A percentile compares a stretch with the other conserved stretches of the same genome.
Conservation (phyloP, 2,329 filamentous ascomycete genomes). For the Zymoseptoria pseudotritici region DNA sequence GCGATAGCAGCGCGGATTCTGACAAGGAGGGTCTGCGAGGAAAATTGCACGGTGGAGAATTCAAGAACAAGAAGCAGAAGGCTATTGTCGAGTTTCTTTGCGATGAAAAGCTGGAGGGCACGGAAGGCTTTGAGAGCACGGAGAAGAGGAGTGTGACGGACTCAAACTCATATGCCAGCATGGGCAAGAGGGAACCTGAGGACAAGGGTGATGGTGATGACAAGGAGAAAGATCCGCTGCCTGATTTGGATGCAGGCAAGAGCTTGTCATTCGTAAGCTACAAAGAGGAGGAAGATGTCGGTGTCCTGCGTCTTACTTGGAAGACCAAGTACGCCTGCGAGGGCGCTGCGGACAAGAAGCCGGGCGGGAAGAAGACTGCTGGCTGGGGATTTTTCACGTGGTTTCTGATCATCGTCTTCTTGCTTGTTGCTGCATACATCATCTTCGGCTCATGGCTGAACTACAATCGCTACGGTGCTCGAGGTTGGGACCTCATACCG, state of each 20-base stretch:
- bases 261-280: slow-evolving; percentile 75
- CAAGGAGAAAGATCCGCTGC: slow-evolving; percentile 25
- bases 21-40: slow-evolving; percentile 65
- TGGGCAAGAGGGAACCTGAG: slow-evolving; percentile 31
- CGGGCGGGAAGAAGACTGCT: slow-evolving; percentile 38
- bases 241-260: slow-evolving; percentile 45
- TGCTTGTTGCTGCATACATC: slow-evolving; percentile 78
- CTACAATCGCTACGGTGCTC: slow-evolving; percentile 91
- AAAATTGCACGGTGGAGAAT: slow-evolving; percentile 55
- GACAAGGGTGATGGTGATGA: slow-evolving; percentile 30
- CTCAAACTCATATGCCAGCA: slow-evolving; percentile 45
- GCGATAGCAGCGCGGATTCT: slow-evolving; percentile 56
- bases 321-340: slow-evolving; percentile 82
- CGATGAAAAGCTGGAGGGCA: slow-evolving; percentile 62
- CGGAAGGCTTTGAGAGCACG: slow-evolving; percentile 60
- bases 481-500: slow-evolving; percentile 90
- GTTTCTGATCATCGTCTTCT: slow-evolving; percentile 84
- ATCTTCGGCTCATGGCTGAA: slow-evolving; percentile 99
- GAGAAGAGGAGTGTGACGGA: slow-evolving; percentile 42
- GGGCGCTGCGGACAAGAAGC: slow-evolving; percentile 39
- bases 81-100: slow-evolving; percentile 83
- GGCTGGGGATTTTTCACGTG: slow-evolving; percentile 97
- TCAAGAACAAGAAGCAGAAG: slow-evolving; percentile 55
- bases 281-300: slow-evolving; percentile 49
- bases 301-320: slow-evolving; percentile 73